These are phyloP conservation scores for Collariella sp. DNA, from an alignment of 495 filamentous ascomycete species.

Conservation along the genomic window DNA sequence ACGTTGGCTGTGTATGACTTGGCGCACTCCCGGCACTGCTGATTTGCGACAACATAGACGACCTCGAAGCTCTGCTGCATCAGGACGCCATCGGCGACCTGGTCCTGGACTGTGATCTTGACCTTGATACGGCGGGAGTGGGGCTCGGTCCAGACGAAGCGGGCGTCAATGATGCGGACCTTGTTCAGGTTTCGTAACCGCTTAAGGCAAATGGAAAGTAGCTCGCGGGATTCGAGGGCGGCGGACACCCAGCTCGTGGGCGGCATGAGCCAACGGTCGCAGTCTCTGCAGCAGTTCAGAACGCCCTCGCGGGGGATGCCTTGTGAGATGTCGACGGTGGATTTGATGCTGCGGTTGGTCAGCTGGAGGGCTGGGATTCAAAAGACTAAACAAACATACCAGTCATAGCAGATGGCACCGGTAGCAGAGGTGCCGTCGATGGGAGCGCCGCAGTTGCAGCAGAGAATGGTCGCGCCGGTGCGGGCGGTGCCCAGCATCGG, in stretches of 20 bases:
- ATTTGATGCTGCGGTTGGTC: slow-evolving; percentile 50
- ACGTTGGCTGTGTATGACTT: slow-evolving; percentile 95
- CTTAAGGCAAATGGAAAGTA: slow-evolving; percentile 80
- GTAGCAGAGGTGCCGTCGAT: slow-evolving; percentile 83
- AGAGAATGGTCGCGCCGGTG: slow-evolving; percentile 68
- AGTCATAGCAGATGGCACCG: slow-evolving; percentile 87
- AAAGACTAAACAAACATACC: slow-evolving; percentile 24
- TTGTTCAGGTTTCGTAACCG: slow-evolving; percentile 72
- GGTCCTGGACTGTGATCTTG: slow-evolving; percentile 81
- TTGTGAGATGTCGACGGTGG: slow-evolving; percentile 86
- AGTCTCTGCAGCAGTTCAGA: slow-evolving; percentile 80
- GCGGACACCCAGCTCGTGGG: slow-evolving; percentile 79
- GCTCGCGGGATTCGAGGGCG: slow-evolving; percentile 72
- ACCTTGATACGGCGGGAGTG: slow-evolving; percentile 85
- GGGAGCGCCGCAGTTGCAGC: slow-evolving; percentile 88
- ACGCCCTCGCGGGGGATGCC: slow-evolving; percentile 81
- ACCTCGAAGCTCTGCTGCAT: slow-evolving; percentile 94
- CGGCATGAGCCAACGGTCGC: slow-evolving; percentile 88
- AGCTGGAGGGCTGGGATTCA: background rate
- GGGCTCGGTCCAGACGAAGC: slow-evolving; percentile 97
- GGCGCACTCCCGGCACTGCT: slow-evolving; percentile 85
- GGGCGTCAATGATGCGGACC: slow-evolving; percentile 87
- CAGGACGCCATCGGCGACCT: slow-evolving; percentile 62
- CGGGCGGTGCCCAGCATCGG: slow-evolving; percentile 39
- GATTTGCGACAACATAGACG: slow-evolving; percentile 75